Conservation (phyloP, 2,329 filamentous ascomycete genomes). For the Didymella arachidicola region DNA sequence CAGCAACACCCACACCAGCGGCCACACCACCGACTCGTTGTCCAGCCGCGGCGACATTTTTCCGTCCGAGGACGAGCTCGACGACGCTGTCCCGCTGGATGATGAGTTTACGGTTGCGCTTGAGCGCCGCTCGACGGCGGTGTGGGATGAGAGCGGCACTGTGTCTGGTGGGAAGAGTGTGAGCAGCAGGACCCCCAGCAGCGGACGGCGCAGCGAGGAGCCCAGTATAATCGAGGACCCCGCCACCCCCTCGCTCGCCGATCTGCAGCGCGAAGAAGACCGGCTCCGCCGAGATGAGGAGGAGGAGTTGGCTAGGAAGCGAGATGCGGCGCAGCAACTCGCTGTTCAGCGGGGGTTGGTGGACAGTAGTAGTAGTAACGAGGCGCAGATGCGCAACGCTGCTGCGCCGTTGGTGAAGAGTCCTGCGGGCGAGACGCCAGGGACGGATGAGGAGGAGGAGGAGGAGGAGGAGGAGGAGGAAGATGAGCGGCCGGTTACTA, state of each 20-base stretch:
- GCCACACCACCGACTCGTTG: slow-evolving; percentile 82
- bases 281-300: slow-evolving; percentile 64
- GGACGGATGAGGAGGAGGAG: slow-evolving; percentile 9
- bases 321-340: slow-evolving; percentile 63
- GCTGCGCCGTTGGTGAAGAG: neutral
- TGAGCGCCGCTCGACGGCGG: slow-evolving; percentile 70
- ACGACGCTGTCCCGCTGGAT: slow-evolving; percentile 90
- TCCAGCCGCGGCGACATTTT: slow-evolving; percentile 90
- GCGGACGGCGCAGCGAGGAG: slow-evolving; percentile 1
- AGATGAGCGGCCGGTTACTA: neutral
- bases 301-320: slow-evolving; percentile 59
- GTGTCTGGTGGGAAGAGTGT: slow-evolving; percentile 53
- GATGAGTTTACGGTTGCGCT: slow-evolving; percentile 90
- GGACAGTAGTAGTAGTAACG: no score
- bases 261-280: slow-evolving; percentile 67
- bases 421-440: slow-evolving; percentile 24
- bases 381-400: neutral
- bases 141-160: slow-evolving; percentile 65
- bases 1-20: slow-evolving; percentile 80
- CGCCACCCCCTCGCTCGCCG: slow-evolving; percentile 57
- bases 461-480: slow-evolving; percentile 18
- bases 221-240: neutral
- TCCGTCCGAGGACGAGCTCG: slow-evolving; percentile 83
- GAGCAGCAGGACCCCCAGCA: slow-evolving; percentile 6
- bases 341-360: slow-evolving; percentile 63